A percentile compares a stretch with the other conserved stretches of the same genome.
Conservation (phyloP, 768 basidiomycete genomes). For the Podaxis rugospora region DNA sequence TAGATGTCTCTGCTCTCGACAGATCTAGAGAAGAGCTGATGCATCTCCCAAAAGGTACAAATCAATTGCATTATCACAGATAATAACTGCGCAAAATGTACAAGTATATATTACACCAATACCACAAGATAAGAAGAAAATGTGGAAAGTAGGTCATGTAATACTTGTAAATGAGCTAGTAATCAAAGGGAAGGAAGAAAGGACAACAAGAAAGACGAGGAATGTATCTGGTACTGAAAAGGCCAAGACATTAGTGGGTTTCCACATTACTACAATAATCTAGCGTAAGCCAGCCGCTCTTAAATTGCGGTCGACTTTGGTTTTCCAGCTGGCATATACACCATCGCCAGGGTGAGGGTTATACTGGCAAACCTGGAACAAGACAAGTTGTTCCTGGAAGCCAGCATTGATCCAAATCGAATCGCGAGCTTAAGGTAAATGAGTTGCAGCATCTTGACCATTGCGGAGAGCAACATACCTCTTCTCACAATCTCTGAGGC, state of each 20-base stretch:
- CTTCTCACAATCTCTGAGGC: slow-evolving; percentile 58
- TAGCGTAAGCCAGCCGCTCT: slow-evolving; percentile 32
- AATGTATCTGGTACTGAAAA: too few species aligned
- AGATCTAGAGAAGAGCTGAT: neutral
- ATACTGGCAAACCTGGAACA: slow-evolving; percentile 73
- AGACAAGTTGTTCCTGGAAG: slow-evolving; percentile 72
- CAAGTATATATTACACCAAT: neutral
- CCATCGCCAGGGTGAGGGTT: slow-evolving; percentile 54
- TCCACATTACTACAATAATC: neutral
- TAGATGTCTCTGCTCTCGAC: neutral
- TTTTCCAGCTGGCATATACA: slow-evolving; percentile 64
- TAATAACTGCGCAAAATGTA: neutral
- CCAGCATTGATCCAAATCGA: slow-evolving; percentile 80
- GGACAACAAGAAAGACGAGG: neutral
- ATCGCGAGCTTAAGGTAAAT: slow-evolving; percentile 49
- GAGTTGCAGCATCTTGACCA: slow-evolving; percentile 1
- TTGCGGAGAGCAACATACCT: slow-evolving; percentile 33
- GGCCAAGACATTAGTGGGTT: neutral
- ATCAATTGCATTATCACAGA: neutral
- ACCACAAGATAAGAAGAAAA: neutral
- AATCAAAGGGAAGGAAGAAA: slow-evolving; percentile 7
- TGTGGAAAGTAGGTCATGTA: neutral
- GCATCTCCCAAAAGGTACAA: neutral
- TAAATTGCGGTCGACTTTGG: slow-evolving; percentile 46
- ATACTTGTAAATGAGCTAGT: neutral